Base-by-base conservation (phyloP, 306 rosid species). In the Vigna nakashimae region DNA sequence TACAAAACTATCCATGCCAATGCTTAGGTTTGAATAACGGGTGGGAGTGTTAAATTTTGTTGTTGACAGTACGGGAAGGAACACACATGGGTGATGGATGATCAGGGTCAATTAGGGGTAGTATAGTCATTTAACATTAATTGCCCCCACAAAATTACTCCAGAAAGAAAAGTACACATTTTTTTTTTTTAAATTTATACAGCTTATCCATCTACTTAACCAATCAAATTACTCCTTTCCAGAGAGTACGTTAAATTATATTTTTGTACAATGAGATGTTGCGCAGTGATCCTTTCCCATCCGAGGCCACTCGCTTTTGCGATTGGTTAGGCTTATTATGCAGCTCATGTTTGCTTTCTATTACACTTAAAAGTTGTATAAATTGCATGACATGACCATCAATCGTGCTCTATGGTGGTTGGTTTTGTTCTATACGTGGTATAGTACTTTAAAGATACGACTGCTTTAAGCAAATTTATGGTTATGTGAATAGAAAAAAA, bases 401-500 rank as follows among this genome's bases (percentile, higher is more conserved):
- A 17, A 53, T 53, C 13, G 8, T 49, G 20, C 48, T 74, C 2
- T 74, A 4, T 74, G 40, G 65, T 48, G 36, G 48, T 1, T 67
- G 52, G 36, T 80, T 65, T 66, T 56, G 5, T 74, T 80, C 65
- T 64, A 66, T 32, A 10, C 20, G 17, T 34, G 48, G 63, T 24
- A 24, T 9, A 32, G 69, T 58, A 67, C 70, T 55, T 45, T 24
- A 63, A 55, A 32, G 46, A 45, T 18, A 66, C 13, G 7, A 3
- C 75, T 65, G 26, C 42, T 81, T 74, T 67, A 75, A 74, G 79
- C 26, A 80, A 74, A 66, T 56, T 73, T 80, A 80, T 80, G 79
- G 60, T 64, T 78, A 40, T 42, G 12, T 26, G 24, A 17, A 16
- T 26, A 4, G 14, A 15, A 8, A 28, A 50, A 34, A 40, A 8